Evolutionary conservation across 2,329 filamentous ascomycete genomes (phyloP), one percentile per base, ranked within the genome.

Genomic region (Zalaria obscura): DNA sequence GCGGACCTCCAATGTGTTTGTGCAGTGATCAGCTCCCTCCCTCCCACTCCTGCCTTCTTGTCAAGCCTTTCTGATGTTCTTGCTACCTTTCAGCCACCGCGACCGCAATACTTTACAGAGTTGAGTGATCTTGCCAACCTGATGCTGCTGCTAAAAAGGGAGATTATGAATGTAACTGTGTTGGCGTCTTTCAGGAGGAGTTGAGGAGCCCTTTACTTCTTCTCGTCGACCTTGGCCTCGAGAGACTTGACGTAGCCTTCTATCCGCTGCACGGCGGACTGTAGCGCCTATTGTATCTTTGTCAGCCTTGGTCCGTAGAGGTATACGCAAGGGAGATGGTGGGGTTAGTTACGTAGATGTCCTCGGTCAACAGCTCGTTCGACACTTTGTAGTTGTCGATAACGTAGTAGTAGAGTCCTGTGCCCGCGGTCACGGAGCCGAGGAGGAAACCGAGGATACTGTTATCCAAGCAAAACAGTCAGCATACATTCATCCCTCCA

Each of bases 391-490:
- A 96, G 64, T 96, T 88, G 60, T 89, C 78, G 53, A 96, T 68
- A 50, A 94, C 76, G 63, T 96, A 96, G 62, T 85, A 87, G 68
- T 95, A 96, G 53, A 93, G 82, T 44, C 77, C 80, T 40, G 74
- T 75, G 54, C 86, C 87, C 36, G 88, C 80, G 40, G 86, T 69
- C 37, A 83, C 80, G 47, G 83, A 79, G 50, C 89, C 89, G 48
- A 91, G 71, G 39, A 96, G 78, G 70, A 96, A 96, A 40, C 89
- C 89, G 55, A 94, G 86, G 45, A 95, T 68, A 44, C 89, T 95
- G 53, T 43, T 46, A 18, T 18, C 18, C 25, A 36, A 31, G 36
- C n/a, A 18, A 18, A 18, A 18, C 18, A 18, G 18, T 18, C 18
- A 18, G 18, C 18, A 18, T 18, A 18, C 18, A 18, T 18, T 2